Evolutionary conservation across 768 basidiomycete species (phyloP).

Genomic region (Naganishia kalamii): DNA sequence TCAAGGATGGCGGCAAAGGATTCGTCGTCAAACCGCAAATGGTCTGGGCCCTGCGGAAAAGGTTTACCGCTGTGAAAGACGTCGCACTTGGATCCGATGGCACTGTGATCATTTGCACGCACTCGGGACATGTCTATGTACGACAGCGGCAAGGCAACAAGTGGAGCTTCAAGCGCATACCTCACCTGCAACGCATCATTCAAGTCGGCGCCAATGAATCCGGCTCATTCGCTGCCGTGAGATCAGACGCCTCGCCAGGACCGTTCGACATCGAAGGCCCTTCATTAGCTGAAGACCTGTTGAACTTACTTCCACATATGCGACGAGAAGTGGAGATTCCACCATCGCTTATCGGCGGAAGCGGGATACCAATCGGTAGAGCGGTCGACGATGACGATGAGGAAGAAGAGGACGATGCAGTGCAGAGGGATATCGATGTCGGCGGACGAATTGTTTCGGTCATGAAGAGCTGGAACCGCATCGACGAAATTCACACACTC

Average conservation of each 20-base stretch:
- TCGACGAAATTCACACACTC: constrained; percentile 18
- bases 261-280: constrained; percentile 57
- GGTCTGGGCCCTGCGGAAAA: constrained; percentile 80
- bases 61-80: constrained; percentile 79
- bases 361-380: constrained; percentile 11
- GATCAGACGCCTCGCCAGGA: constrained; percentile 62
- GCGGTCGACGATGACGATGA: constrained; percentile 48
- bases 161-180: constrained; percentile 70
- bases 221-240: constrained; percentile 80
- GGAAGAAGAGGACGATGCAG: constrained; percentile 48
- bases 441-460: constrained; percentile 39
- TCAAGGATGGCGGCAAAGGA: constrained; percentile 36
- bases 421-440: constrained; percentile 38
- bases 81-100: constrained; percentile 83
- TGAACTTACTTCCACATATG: constrained; percentile 61
- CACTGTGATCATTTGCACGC: constrained; percentile 81
- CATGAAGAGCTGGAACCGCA: constrained; percentile 37
- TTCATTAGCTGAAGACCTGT: constrained; percentile 61
- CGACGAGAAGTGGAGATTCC: constrained; percentile 31
- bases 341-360: constrained; percentile 29
- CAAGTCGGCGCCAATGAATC: constrained; percentile 77
- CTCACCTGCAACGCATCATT: constrained; percentile 75
- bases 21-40: constrained; percentile 68
- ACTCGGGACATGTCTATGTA: constrained; percentile 88
- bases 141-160: constrained; percentile 57